Base-by-base conservation (phyloP, 805 yeast species). In the Pichia membranifaciens region DNA sequence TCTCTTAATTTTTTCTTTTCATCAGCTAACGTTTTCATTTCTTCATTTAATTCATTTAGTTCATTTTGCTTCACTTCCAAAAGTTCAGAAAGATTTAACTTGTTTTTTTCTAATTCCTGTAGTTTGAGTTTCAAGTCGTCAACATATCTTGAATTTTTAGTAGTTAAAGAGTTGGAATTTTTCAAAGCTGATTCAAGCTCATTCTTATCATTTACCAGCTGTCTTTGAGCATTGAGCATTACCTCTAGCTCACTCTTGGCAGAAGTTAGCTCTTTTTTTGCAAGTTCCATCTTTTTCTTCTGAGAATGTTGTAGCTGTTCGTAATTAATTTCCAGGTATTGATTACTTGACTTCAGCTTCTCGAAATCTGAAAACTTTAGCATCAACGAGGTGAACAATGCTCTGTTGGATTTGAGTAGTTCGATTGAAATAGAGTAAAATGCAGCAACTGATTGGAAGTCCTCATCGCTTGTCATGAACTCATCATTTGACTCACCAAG, bases 1-100 rank as follows among this genome's bases (percentile, higher is more conserved):
- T 62, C 51, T 35, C 77, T 71, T 3, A 76, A 56, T 62, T 73
- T 64, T 16, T 66, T 69, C 49, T 70, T 76, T 44, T 64, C 67
- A 33, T 65, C 61, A 17, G 69, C 64, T 16, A 71, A 53, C n/a
- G 68, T 60, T 21, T 67, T 69, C 5, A 74, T 45, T 44, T 77
- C 79, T 45, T 69, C 75, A 31, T 62, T 62, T 6, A 69, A 53
- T 9, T 57, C 59, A 5, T 58, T 59, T 12, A 67, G 52, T 45
- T 70, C 69, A 33, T 60, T 61, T 48, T 69, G 72, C 49, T 69
- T 70, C 35, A 58, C 56, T 43, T 63, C 67, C 10, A 72, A 45
- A 38, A 69, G 47, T 36, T 69, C 70, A 41, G 66, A 54, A 1
- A 67, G 64, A 5, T 58, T 54, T 20, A 59, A 53, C 29, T 66